Percentiles rank a stretch among this genome's conserved stretches.
These are phyloP conservation scores for Suillus decipiens DNA, from an alignment of 768 basidiomycete species.

Conservation along the genomic window DNA sequence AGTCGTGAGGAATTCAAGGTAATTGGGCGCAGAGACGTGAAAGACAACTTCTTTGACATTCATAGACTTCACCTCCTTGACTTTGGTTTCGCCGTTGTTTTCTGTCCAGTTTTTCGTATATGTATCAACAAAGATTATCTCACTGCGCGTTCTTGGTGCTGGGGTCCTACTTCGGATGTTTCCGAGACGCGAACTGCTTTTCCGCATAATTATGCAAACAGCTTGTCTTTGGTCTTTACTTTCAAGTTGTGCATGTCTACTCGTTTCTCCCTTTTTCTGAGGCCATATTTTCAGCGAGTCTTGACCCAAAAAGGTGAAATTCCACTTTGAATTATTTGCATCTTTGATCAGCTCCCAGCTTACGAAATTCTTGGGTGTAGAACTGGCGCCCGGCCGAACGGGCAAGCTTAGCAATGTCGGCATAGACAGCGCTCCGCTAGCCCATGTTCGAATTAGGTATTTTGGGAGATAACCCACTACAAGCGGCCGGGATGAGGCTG, in stretches of 20 bases:
- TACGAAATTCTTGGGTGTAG: background rate
- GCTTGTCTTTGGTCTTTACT: background rate
- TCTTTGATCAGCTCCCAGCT: background rate
- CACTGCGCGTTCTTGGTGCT: too few relatives aligned
- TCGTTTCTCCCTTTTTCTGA: background rate
- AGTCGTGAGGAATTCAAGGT: too few relatives aligned
- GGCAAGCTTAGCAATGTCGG: background rate
- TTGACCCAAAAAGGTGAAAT: background rate
- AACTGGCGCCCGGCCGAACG: background rate
- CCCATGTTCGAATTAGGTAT: background rate
- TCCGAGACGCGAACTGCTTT: too few relatives aligned
- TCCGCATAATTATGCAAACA: background rate
- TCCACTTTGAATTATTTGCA: background rate
- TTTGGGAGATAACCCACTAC: background rate
- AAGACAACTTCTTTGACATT: too few relatives aligned
- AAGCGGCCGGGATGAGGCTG: background rate
- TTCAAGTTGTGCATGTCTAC: background rate
- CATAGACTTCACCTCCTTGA: too few relatives aligned
- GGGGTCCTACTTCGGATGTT: too few relatives aligned
- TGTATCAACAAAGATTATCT: too few relatives aligned
- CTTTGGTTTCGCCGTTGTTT: too few relatives aligned
- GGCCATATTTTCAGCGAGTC: too few relatives aligned
- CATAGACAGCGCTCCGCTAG: background rate
- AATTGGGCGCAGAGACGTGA: too few relatives aligned
- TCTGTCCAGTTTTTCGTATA: too few relatives aligned